Conservation (phyloP, 768 basidiomycete species). For the Mycena maculata region DNA sequence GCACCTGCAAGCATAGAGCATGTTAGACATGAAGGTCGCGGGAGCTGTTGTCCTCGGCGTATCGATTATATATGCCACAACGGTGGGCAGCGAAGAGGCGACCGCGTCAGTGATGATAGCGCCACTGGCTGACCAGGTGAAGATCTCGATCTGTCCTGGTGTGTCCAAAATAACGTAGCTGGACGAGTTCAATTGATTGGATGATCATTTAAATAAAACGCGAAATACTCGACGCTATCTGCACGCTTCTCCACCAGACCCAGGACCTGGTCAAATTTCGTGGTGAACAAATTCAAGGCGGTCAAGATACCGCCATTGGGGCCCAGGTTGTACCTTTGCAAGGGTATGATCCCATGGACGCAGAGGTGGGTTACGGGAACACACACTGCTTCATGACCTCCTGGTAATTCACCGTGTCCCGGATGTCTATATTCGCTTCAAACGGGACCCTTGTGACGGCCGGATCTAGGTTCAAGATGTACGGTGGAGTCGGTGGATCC, state of each 20-base stretch:
- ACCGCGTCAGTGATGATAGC: conserved; percentile 98
- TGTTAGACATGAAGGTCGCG: conserved; percentile 99
- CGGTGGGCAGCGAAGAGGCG: conserved; percentile 92
- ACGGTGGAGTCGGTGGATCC: conserved; percentile 78
- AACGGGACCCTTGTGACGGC: conserved; percentile 93
- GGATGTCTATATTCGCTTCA: conserved; percentile 96
- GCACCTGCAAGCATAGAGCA: conserved; percentile 98
- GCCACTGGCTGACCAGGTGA: conserved; percentile 99
- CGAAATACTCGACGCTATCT: conserved; percentile 84
- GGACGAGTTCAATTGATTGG: conserved; percentile 23
- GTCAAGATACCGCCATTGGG: conserved; percentile 99
- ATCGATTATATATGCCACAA: conserved; percentile 97
- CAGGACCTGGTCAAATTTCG: conserved; percentile 98
- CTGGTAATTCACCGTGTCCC: conserved; percentile 96
- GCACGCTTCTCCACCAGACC: conserved; percentile 91
- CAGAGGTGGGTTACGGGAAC: conserved; percentile 26
- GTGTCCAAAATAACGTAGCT: conserved; percentile 97
- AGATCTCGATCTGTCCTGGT: conserved; percentile 99
- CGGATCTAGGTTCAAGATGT: conserved; percentile 97
- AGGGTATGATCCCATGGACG: conserved; percentile 35
- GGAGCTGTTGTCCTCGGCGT: conserved; percentile 95
- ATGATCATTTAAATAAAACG: neutral
- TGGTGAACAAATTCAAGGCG: conserved; percentile 96
- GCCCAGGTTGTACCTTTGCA: conserved; percentile 93
- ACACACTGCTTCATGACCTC: conserved; percentile 99